Conservation (phyloP, 768 basidiomycete species). For the Pleurotus djamor region DNA sequence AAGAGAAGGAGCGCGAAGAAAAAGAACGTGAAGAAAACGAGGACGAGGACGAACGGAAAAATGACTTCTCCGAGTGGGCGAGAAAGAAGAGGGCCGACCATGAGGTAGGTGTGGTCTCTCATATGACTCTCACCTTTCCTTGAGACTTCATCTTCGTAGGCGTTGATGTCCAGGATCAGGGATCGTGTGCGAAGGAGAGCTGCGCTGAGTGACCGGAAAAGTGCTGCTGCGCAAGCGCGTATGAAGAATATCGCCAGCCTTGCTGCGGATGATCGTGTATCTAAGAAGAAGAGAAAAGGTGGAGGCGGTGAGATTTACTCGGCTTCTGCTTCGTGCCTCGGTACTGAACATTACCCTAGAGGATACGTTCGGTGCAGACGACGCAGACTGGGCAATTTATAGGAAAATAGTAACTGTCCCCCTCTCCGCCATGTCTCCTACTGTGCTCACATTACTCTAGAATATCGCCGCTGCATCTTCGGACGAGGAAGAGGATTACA, state of each 20-base stretch:
- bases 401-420: constrained; percentile 79
- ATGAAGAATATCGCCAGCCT: constrained; percentile 96
- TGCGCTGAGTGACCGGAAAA: constrained; percentile 88
- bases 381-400: constrained; percentile 97
- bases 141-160: constrained; percentile 34
- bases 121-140: background rate
- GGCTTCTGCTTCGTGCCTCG: background rate
- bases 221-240: constrained; percentile 89
- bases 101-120: constrained; percentile 45
- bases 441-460: constrained; percentile 28
- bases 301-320: constrained; percentile 57
- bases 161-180: constrained; percentile 81
- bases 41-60: constrained; percentile 76
- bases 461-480: constrained; percentile 73
- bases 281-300: constrained; percentile 84
- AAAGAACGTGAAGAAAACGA: constrained; percentile 65
- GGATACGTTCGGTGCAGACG: constrained; percentile 91
- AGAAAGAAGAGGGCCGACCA: constrained; percentile 73
- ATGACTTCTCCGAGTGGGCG: constrained; percentile 75
- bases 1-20: constrained; percentile 80
- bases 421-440: background rate
- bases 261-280: constrained; percentile 80
- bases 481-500: constrained; percentile 88
- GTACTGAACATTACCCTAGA: constrained; percentile 40
- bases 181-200: constrained; percentile 77